These are phyloP conservation scores for Pythium periplocum DNA, from an alignment of 352 stramenopile species.

Conservation along the genomic window DNA sequence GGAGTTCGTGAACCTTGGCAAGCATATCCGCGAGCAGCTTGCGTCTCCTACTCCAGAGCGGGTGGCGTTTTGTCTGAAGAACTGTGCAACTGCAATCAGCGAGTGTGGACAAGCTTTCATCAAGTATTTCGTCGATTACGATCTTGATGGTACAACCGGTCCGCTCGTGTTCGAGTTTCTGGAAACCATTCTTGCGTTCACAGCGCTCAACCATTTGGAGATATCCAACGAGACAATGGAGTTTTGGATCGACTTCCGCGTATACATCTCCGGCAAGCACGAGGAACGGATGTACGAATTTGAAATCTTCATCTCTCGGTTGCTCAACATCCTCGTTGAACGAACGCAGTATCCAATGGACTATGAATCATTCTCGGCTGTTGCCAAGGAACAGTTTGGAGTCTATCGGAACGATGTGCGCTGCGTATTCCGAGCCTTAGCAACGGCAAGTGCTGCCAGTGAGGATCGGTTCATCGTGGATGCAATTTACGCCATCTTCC, in stretches of 20 bases:
- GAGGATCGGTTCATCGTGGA: slow-evolving; percentile 80
- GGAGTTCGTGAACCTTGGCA: slow-evolving; percentile 68
- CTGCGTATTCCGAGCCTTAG: slow-evolving; percentile 66
- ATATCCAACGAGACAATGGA: slow-evolving; percentile 78
- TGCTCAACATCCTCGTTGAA: slow-evolving; percentile 65
- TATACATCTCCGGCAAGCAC: slow-evolving; percentile 73
- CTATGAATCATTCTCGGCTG: slow-evolving; percentile 42
- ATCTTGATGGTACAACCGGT: slow-evolving; percentile 43
- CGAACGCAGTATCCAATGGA: slow-evolving; percentile 57
- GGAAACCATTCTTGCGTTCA: slow-evolving; percentile 65
- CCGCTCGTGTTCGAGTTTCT: slow-evolving; percentile 77
- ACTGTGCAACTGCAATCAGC: slow-evolving; percentile 49
- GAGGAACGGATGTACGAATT: slow-evolving; percentile 64
- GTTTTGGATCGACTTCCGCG: slow-evolving; percentile 78
- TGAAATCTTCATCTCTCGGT: slow-evolving; percentile 62
- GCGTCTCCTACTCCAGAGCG: slow-evolving; percentile 17
- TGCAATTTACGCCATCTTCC: slow-evolving; percentile 65
- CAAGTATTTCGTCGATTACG: slow-evolving; percentile 77
- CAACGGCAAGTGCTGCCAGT: slow-evolving; percentile 56
- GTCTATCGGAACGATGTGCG: slow-evolving; percentile 71
- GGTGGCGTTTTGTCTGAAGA: slow-evolving; percentile 38
- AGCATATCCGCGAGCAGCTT: slow-evolving; percentile 40
- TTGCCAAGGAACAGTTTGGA: slow-evolving; percentile 56
- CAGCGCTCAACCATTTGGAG: slow-evolving; percentile 49
- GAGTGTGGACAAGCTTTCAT: slow-evolving; percentile 78